A percentile compares a stretch with the other conserved stretches of the same genome.
phyloP scores from a whole-genome alignment of 805 yeast genomes.

The Saccharomycopsis schoenii region DNA sequence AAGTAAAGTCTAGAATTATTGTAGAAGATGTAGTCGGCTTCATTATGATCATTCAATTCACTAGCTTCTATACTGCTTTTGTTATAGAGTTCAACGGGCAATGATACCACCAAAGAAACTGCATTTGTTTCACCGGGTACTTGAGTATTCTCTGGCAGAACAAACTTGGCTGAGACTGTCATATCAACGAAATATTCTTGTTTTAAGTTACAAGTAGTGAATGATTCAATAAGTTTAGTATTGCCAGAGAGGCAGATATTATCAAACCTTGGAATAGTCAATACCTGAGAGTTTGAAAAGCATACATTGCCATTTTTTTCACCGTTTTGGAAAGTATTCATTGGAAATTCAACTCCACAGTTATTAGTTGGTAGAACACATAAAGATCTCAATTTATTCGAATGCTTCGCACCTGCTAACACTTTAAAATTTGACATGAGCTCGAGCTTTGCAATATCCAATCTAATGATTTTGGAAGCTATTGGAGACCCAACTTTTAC shows the following conservation, averaged over 20 bases:
- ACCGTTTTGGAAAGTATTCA: background rate
- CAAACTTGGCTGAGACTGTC: background rate
- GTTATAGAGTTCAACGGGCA: background rate
- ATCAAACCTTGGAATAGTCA: background rate
- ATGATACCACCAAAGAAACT: background rate
- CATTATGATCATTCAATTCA: background rate
- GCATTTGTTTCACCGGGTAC: background rate
- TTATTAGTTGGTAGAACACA: background rate
- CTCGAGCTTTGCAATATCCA: background rate
- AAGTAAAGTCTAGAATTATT: background rate
- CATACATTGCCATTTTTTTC: background rate
- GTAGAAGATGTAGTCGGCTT: background rate
- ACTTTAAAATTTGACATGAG: background rate
- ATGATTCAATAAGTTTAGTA: background rate
- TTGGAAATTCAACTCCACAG: background rate
- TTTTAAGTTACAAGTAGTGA: slow-evolving; percentile 14
- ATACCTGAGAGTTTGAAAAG: background rate
- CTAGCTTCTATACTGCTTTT: background rate
- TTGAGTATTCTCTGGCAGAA: background rate
- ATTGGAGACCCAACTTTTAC: background rate
- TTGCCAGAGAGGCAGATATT: background rate
- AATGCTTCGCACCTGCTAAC: background rate
- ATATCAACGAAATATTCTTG: slow-evolving; percentile 2
- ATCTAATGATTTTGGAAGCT: background rate
- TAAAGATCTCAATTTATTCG: background rate